Base-by-base conservation (phyloP, 352 stramenopile species). In the Phytophthora tubulina region DNA sequence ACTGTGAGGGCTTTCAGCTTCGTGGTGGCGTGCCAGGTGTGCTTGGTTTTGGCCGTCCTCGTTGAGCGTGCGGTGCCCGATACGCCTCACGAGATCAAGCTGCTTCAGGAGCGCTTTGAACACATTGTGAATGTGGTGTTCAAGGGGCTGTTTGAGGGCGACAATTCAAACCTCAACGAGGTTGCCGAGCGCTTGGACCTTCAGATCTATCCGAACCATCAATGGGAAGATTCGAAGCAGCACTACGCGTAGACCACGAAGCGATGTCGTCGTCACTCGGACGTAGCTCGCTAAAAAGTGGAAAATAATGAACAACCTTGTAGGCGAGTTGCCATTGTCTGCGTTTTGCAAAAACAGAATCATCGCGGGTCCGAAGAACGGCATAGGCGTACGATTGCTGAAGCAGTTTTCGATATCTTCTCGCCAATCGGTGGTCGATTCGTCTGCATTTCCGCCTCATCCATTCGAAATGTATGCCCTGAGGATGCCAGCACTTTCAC, bases 111-210 rank as follows among this genome's bases (percentile, higher is more conserved):
- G 45, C 86, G 88, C 50, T 85, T 82, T 61, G 81, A 93, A n/a
- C 72, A 94, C 63, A 89, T 96, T 46, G 82, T 92, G 45, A 84
- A 84, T 55, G 83, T 85, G 8, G 86, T 96, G 9, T 96, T 96
- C 63, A 90, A 91, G 57, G 86, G 86, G 33, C 55, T 93, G 57
- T 78, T 76, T 72, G 84, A 85, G 36, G 85, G 85, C 21, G 84
- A 93, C 70, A 76, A 82, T 56, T 90, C 86, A n/a, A 68, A 84
- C 17, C 66, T 94, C n/a, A 79, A 80, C 31, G 86, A 96, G 69
- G 87, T 81, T n/a, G 82, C 86, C 3, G 88, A 96, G 64, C 72
- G 70, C 31, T 73, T 96, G 44, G 81, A 96, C 62, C 46, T 96
- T 54, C 82, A 73, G 44, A 94, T 96, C 57, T 89, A 93, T 61